phyloP scores from a whole-genome alignment of 1,139 yeast species.

The Ogataea hybrid region DNA sequence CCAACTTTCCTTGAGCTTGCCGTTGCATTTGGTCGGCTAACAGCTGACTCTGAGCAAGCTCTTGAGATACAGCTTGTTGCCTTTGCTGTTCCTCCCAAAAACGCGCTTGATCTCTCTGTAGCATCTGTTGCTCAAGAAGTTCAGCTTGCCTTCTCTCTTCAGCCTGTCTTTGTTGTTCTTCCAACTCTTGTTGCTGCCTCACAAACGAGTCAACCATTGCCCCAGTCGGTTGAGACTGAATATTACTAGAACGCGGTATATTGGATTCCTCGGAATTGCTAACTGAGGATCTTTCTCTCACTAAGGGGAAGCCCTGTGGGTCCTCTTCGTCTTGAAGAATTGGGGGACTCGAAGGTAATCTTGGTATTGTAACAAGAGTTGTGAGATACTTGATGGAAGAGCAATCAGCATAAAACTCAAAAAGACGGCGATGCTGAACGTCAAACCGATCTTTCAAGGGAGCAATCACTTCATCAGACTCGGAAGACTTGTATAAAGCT shows the following conservation, averaged over 20 bases:
- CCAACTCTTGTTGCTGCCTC: slow-evolving; percentile 3
- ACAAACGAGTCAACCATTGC: slow-evolving; percentile 20
- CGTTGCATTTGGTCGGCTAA: slow-evolving; percentile 68
- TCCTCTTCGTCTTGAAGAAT: slow-evolving; percentile 40
- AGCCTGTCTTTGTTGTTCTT: slow-evolving; percentile 38
- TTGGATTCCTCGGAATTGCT: too few species aligned
- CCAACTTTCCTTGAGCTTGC: slow-evolving; percentile 76
- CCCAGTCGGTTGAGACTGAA: slow-evolving; percentile 39
- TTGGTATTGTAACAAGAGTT: slow-evolving; percentile 82
- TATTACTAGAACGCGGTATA: too few species aligned
- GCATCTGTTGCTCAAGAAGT: slow-evolving; percentile 38
- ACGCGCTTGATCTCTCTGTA: slow-evolving; percentile 65
- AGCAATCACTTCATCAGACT: slow-evolving; percentile 72
- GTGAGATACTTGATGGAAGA: slow-evolving; percentile 81
- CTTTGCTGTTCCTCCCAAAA: slow-evolving; percentile 68
- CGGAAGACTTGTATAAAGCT: slow-evolving; percentile 67
- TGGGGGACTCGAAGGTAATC: slow-evolving; percentile 65
- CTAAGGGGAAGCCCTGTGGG: too few species aligned
- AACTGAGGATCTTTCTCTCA: too few species aligned
- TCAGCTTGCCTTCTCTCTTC: slow-evolving; percentile 50
- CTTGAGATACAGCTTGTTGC: slow-evolving; percentile 73
- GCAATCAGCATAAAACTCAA: slow-evolving; percentile 89
- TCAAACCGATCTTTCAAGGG: slow-evolving; percentile 72
- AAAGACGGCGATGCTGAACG: slow-evolving; percentile 76
- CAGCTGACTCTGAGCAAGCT: slow-evolving; percentile 71